These are phyloP conservation scores for Acorus calamus DNA, from an alignment of 106 monocot genomes.

Conservation along the genomic window DNA sequence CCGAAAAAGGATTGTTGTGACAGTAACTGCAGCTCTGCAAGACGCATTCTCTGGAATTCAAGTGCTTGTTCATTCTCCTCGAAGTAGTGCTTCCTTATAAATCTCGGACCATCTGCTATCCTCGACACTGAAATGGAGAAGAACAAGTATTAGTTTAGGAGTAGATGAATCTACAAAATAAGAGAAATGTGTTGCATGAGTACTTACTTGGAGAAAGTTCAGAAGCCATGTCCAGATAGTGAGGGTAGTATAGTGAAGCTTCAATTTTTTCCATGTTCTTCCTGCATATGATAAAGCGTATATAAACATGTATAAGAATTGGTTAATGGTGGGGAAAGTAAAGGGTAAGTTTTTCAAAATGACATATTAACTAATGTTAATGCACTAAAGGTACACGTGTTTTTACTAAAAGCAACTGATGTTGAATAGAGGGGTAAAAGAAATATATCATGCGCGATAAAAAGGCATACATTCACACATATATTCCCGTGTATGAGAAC, in stretches of 20 bases:
- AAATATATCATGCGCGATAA: too few species aligned
- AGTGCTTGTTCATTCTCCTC: constrained; percentile 18
- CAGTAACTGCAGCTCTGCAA: constrained; percentile 7
- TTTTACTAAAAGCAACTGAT: too few species aligned
- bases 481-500: too few species aligned
- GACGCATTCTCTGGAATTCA: constrained; percentile 19
- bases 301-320: background rate
- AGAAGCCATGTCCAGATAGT: constrained; percentile 13
- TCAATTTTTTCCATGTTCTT: constrained; percentile 17
- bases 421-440: too few species aligned
- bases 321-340: too few species aligned
- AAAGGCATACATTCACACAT: too few species aligned
- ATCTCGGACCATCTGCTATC: constrained; percentile 10
- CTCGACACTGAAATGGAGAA: constrained; percentile 1
- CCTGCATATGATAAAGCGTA: constrained; percentile 6
- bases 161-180: background rate
- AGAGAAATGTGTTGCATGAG: background rate
- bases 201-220: constrained; percentile 20
- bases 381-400: too few species aligned
- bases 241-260: constrained; percentile 4
- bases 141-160: background rate
- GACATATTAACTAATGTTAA: too few species aligned
- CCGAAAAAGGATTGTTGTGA: background rate
- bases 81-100: constrained; percentile 15
- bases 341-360: too few species aligned